These are phyloP conservation scores for Ilyonectria destructans DNA, from an alignment of 2,329 filamentous ascomycete genomes.

Conservation along the genomic window DNA sequence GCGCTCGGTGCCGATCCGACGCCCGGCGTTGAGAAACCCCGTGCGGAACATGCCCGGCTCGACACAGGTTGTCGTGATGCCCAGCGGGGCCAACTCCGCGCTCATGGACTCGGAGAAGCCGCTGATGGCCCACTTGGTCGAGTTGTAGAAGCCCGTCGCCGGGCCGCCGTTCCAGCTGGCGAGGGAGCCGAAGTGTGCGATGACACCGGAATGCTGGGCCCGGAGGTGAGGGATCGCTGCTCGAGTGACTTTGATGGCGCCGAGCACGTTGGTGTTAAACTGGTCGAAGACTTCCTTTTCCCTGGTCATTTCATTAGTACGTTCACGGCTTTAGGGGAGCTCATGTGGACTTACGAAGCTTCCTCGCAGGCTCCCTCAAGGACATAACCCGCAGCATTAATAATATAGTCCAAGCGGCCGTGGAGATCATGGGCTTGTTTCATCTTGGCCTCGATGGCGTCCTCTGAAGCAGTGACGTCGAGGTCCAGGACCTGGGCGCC, in stretches of 20 bases:
- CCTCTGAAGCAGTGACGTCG: conserved; percentile 33
- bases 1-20: conserved; percentile 29
- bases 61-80: conserved; percentile 53
- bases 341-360: conserved; percentile 21
- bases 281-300: conserved; percentile 51
- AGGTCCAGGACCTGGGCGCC: conserved; percentile 30
- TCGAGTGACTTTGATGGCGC: conserved; percentile 61
- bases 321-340: background rate
- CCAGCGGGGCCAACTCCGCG: conserved; percentile 59
- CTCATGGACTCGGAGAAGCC: conserved; percentile 59
- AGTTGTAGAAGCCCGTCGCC: conserved; percentile 38
- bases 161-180: conserved; percentile 55
- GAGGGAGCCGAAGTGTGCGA: conserved; percentile 62
- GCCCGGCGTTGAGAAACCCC: conserved; percentile 35
- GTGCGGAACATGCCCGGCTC: conserved; percentile 42
- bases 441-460: conserved; percentile 29
- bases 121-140: conserved; percentile 62
- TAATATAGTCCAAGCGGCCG: conserved; percentile 30
- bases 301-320: conserved; percentile 20
- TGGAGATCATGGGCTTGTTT: conserved; percentile 29
- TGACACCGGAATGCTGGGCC: conserved; percentile 43
- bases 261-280: conserved; percentile 67
- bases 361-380: conserved; percentile 39
- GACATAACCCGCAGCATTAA: conserved; percentile 38
- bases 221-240: conserved; percentile 63